phyloP scores from a whole-genome alignment of 345 rosid genomes.

The Populus euphratica region DNA sequence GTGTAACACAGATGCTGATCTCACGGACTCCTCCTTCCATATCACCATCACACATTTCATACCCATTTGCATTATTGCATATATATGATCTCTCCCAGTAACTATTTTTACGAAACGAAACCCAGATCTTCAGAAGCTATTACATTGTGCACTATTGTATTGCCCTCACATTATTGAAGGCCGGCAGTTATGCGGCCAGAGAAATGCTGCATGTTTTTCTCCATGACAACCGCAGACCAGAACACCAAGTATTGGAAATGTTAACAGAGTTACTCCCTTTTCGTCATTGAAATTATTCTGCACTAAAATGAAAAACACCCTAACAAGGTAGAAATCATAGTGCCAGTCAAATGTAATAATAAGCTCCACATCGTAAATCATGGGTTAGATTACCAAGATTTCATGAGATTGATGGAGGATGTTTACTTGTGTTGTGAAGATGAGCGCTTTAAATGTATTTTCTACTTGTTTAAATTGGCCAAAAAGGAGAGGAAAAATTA shows the following conservation, averaged over 20 bases:
- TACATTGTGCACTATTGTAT: background rate
- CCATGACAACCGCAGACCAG: conserved; percentile 13
- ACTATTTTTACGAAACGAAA: background rate
- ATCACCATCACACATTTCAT: background rate
- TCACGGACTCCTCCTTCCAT: background rate
- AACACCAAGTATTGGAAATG: background rate
- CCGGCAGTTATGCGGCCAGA: background rate
- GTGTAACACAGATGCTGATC: conserved; percentile 1
- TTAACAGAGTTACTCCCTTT: background rate
- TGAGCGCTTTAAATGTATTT: background rate
- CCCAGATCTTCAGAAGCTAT: background rate
- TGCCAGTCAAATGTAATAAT: conserved; percentile 1
- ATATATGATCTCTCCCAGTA: background rate
- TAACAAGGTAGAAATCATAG: background rate
- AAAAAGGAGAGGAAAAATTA: background rate
- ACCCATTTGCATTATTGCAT: background rate
- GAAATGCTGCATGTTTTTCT: background rate
- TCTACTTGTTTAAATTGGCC: background rate
- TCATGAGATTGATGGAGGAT: background rate
- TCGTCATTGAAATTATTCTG: background rate
- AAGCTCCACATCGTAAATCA: conserved; percentile 4
- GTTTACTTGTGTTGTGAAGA: background rate
- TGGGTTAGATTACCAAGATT: background rate
- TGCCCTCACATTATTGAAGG: background rate
- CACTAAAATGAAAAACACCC: conserved; percentile 10